Evolutionary conservation across 805 yeast species (phyloP), one percentile per base, ranked within the genome.

Genomic region (Blastobotrys attinorum): DNA sequence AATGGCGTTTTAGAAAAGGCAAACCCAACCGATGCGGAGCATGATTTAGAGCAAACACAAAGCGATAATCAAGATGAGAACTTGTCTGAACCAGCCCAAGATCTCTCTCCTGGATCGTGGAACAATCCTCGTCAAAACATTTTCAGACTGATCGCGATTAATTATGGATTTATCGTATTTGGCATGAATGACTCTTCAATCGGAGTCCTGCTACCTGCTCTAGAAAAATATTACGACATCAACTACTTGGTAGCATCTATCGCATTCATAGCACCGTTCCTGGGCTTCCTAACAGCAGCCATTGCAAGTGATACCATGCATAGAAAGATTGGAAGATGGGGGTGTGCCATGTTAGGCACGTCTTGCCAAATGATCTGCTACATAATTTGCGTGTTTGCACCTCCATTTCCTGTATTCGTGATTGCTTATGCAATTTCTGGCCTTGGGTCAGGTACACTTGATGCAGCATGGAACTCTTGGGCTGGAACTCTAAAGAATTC

Each of bases 161-260:
- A 45, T 40, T 53, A 36, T 39, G 53, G 50, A 32, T 72, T 77
- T 51, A 55, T 68, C 1, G 53, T 76, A 1, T 59, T 75, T 46
- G 87, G 87, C 0, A 54, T 79, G 22, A 67, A 71, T 4, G 86
- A 81, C 51, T 82, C 79, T 55, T 66, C 81, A 0, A 58, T 77
- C 15, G 86, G 86, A 0, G 70, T 83, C 0, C 55, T 79, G 32
- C 64, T 81, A 47, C 81, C 83, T 1, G 62, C 69, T 31, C 49
- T 79, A 13, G 71, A 76, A 43, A 57, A 54, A 3, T 60, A 73
- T 39, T 80, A 77, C 55, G 23, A 61, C 1, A 66, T 78, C 4
- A 63, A 71, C 48, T 75, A 81, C 50, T 59, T 73, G 1, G 62
- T 65, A 27, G 61, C 75, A 2, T 72, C 82, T 2, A 54, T 69